Evolutionary conservation across 345 rosid genomes (phyloP), one percentile per base, ranked within the genome.

Genomic region (Salix udensis): DNA sequence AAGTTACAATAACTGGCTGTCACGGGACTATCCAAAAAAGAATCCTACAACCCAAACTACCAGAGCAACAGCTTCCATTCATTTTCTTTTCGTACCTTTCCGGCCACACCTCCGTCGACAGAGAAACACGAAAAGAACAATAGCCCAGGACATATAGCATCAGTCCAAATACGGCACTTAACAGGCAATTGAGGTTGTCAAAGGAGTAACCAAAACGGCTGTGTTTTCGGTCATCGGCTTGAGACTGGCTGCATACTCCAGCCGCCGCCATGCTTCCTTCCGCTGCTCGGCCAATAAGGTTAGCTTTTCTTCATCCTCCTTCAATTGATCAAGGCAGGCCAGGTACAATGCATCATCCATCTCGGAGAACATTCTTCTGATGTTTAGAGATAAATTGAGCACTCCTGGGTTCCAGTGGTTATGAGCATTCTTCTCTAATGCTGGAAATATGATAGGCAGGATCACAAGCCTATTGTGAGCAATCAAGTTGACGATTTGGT

Each of bases 371-470:
- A 92, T 85, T 73, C 89, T 92, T 37, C 89, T 80, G 31, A 94
- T 86, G 52, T 89, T 91, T 67, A 87, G 77, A 67, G 93, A 91
- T 40, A 91, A 77, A 86, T 90, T 91, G 30, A 88, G 89, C 76
- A 94, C 97, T 0, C 91, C 88, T 15, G 82, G 98, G 85, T 94
- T 94, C 98, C 98, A 94, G 79, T 94, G 97, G 80, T 44, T 82
- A 14, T 74, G 87, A 16, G 86, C 84, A 64, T 94, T 94, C 88
- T 84, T 91, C 84, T 94, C 98, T 24, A 94, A 67, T 23, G 92
- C 88, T 46, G 92, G 87, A 78, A 91, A 86, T 80, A 94, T 81
- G 65, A 91, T 75, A 8, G 96, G 96, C 75, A 94, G 70, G 62
- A 94, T 82, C 73, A 82, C 87, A 73, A 83, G 89, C 82, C 94